Percentiles rank a stretch among this genome's conserved stretches.
phyloP scores from a whole-genome alignment of 169 alveolate genomes.

The Hepatocystis sp. region DNA sequence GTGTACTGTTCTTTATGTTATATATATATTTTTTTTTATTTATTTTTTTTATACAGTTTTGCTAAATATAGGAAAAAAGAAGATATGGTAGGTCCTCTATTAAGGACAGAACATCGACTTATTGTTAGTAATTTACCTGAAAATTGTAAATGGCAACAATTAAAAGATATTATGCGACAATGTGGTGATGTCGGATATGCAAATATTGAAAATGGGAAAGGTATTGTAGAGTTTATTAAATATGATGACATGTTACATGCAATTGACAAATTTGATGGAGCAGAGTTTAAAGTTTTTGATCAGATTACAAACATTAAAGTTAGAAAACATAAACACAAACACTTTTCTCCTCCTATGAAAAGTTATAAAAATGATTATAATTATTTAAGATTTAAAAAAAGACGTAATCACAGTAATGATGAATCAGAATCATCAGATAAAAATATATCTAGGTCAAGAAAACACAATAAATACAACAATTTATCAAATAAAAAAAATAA shows the following conservation, averaged over 20 bases:
- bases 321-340: conserved; percentile 48
- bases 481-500: conserved; percentile 38
- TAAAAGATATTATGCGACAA: conserved; percentile 87
- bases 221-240: conserved; percentile 81
- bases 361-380: conserved; percentile 54
- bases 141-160: conserved; percentile 88
- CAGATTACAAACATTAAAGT: conserved; percentile 77
- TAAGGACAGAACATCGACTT: conserved; percentile 85
- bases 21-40: background rate
- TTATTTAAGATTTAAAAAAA: conserved; percentile 57
- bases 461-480: conserved; percentile 40
- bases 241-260: conserved; percentile 84
- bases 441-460: conserved; percentile 44
- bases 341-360: conserved; percentile 48
- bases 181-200: conserved; percentile 90
- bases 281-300: conserved; percentile 80
- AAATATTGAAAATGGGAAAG: conserved; percentile 82
- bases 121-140: conserved; percentile 85
- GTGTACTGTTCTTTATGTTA: conserved; percentile 6
- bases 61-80: conserved; percentile 70
- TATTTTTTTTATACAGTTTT: conserved; percentile 33
- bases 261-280: conserved; percentile 81
- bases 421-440: conserved; percentile 54
- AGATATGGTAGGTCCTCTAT: conserved; percentile 63
- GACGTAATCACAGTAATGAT: conserved; percentile 63